Percentiles rank a stretch among this genome's conserved stretches.
Evolutionary conservation across 73 alveolate genomes (phyloP).

Genomic region (Paramecium tetraurelia): DNA sequence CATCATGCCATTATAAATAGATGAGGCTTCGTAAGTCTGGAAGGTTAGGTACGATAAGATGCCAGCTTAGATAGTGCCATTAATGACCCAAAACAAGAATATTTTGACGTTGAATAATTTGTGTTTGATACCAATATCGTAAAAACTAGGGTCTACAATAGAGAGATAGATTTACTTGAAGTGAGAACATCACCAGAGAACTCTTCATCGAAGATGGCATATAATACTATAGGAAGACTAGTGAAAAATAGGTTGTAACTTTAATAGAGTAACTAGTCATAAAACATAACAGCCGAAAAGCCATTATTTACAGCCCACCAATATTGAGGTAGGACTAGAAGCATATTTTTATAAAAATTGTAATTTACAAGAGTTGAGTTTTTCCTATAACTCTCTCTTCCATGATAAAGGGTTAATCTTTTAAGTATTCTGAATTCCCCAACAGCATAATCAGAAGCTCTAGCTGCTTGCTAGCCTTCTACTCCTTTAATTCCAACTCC

Average conservation of each 20-base stretch:
- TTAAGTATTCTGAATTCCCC: constrained; percentile 79
- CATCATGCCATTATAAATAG: constrained; percentile 9
- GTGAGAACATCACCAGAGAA: background rate
- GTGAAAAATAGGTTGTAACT: constrained; percentile 78
- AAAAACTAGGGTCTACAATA: background rate
- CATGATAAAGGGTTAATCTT: constrained; percentile 91
- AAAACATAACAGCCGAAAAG: constrained; percentile 3
- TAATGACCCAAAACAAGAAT: background rate
- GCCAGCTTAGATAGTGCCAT: constrained; percentile 34
- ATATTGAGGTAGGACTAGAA: constrained; percentile 30
- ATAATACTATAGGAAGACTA: constrained; percentile 82
- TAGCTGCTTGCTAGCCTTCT: constrained; percentile 87
- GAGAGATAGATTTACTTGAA: background rate
- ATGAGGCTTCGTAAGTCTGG: background rate
- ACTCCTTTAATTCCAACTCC: constrained; percentile 90
- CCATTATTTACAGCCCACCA: constrained; percentile 52
- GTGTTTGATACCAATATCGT: constrained; percentile 15
- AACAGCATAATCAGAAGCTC: constrained; percentile 87
- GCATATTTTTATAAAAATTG: constrained; percentile 83
- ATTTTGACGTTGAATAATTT: background rate
- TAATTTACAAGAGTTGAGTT: constrained; percentile 73
- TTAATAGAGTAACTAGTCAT: constrained; percentile 45
- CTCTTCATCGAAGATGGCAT: constrained; percentile 73
- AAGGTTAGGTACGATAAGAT: background rate
- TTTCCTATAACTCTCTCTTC: constrained; percentile 89